A percentile compares a stretch with the other conserved stretches of the same genome.
These are phyloP conservation scores for Thoreauomyces humboldtii DNA, from an alignment of 192 early-diverging fungal species.

Conservation along the genomic window DNA sequence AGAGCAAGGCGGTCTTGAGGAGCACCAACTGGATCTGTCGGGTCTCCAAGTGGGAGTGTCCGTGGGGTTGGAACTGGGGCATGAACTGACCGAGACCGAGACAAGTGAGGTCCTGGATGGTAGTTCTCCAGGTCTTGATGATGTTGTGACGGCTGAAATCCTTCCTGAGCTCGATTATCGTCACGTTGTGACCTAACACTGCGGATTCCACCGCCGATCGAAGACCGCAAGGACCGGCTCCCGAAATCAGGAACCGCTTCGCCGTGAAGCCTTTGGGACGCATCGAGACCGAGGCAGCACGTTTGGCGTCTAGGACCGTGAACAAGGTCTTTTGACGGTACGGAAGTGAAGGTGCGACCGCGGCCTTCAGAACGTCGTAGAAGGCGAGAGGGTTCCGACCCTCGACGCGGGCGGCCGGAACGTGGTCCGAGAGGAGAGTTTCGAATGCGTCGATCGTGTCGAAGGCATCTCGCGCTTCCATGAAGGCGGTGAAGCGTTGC, in stretches of 20 bases:
- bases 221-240: conserved; percentile 48
- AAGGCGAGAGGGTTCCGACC: too few species aligned
- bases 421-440: not conserved
- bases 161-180: conserved; percentile 35
- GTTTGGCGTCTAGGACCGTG: not conserved
- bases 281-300: not conserved
- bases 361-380: not conserved
- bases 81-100: conserved; percentile 32
- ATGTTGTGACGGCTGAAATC: conserved; percentile 43
- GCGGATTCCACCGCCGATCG: conserved; percentile 38
- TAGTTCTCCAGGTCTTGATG: conserved; percentile 41
- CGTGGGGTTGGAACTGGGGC: conserved; percentile 30
- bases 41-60: conserved; percentile 37
- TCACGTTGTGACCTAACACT: conserved; percentile 27
- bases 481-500: not conserved
- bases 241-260: conserved; percentile 26
- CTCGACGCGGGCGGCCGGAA: too few species aligned
- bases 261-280: too few species aligned
- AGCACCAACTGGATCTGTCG: conserved; percentile 37
- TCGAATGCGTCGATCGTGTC: conserved; percentile 10
- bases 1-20: conserved; percentile 36
- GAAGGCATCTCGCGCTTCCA: conserved; percentile 5
- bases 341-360: not conserved
- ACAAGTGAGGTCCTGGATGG: conserved; percentile 30
- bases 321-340: conserved; percentile 18